These are phyloP conservation scores for Cutaneotrichosporon arboriforme DNA, from an alignment of 1,284 basidiomycete species.

Conservation along the genomic window DNA sequence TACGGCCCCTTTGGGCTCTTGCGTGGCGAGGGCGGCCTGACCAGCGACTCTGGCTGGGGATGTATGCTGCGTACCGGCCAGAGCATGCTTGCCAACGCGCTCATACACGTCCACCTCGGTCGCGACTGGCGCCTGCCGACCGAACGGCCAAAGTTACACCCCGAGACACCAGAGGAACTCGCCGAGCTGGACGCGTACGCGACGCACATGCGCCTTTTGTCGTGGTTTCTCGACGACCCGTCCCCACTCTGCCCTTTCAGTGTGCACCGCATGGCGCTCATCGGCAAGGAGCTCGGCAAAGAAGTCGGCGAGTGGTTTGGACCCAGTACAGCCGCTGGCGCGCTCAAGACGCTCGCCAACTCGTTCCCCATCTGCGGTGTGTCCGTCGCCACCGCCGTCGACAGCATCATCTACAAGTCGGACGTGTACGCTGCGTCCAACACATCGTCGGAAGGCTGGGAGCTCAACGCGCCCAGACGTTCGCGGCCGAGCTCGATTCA, in stretches of 20 bases:
- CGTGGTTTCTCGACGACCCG: slow-evolving; percentile 93
- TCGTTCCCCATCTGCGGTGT: slow-evolving; percentile 75
- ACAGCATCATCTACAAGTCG: slow-evolving; percentile 76
- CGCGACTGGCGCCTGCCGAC: slow-evolving; percentile 71
- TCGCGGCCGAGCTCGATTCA: slow-evolving; percentile 13
- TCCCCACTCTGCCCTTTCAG: slow-evolving; percentile 85
- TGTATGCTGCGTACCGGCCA: slow-evolving; percentile 97
- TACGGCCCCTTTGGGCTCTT: slow-evolving; percentile 36
- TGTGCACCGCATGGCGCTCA: slow-evolving; percentile 90
- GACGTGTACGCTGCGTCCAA: slow-evolving; percentile 79
- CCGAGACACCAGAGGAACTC: slow-evolving; percentile 18
- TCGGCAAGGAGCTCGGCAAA: slow-evolving; percentile 90
- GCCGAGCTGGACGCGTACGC: slow-evolving; percentile 40
- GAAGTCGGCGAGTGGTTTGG: slow-evolving; percentile 98
- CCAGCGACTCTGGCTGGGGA: slow-evolving; percentile 94
- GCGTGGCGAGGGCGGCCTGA: slow-evolving; percentile 69
- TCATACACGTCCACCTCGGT: slow-evolving; percentile 76
- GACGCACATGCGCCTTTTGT: slow-evolving; percentile 76
- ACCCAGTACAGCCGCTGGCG: slow-evolving; percentile 91
- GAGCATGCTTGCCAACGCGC: slow-evolving; percentile 80
- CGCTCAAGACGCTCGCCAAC: slow-evolving; percentile 79
- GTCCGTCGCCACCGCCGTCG: slow-evolving; percentile 74
- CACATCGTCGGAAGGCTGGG: slow-evolving; percentile 42
- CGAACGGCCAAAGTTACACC: slow-evolving; percentile 17
- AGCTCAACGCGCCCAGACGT: not conserved